Percentiles rank a stretch among this genome's conserved stretches.
Conservation (phyloP, 139 green algal genomes). For the Chlorella sp. region DNA sequence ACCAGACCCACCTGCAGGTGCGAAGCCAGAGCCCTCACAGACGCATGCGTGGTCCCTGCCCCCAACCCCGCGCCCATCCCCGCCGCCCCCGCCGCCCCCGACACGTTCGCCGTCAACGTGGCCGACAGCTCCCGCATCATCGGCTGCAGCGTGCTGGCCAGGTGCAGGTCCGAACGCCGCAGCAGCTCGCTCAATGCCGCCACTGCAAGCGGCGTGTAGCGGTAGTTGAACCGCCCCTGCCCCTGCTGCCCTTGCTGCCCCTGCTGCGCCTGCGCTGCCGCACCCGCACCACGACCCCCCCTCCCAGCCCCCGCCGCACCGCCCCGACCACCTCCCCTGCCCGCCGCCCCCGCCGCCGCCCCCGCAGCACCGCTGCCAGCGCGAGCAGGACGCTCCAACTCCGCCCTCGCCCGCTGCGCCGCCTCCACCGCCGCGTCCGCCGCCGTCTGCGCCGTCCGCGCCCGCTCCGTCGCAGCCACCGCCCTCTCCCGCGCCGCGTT, state of each 20-base stretch:
- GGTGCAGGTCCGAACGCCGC: slow-evolving; percentile 14
- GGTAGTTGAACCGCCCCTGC: background rate
- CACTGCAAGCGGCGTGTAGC: slow-evolving; percentile 26
- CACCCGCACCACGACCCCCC: background rate
- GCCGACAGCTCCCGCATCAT: slow-evolving; percentile 16
- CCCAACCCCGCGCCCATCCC: background rate
- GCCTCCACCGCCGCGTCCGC: no score
- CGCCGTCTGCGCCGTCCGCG: no score
- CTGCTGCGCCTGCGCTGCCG: no score
- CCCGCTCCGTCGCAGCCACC: no score
- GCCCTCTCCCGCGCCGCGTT: no score
- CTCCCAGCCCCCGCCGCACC: background rate
- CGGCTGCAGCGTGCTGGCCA: slow-evolving; percentile 9
- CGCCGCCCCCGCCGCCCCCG: background rate
- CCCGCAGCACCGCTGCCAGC: no score
- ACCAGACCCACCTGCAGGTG: no score
- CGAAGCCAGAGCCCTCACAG: background rate
- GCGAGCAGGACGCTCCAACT: no score
- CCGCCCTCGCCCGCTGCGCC: no score
- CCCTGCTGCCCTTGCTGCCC: background rate
- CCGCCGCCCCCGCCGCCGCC: background rate
- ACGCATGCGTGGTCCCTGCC: background rate
- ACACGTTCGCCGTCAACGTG: background rate
- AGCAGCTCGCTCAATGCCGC: slow-evolving; percentile 25
- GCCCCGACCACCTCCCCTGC: background rate